Conservation (phyloP, 108 stramenopile species). For the Discostella stelligeroides region DNA sequence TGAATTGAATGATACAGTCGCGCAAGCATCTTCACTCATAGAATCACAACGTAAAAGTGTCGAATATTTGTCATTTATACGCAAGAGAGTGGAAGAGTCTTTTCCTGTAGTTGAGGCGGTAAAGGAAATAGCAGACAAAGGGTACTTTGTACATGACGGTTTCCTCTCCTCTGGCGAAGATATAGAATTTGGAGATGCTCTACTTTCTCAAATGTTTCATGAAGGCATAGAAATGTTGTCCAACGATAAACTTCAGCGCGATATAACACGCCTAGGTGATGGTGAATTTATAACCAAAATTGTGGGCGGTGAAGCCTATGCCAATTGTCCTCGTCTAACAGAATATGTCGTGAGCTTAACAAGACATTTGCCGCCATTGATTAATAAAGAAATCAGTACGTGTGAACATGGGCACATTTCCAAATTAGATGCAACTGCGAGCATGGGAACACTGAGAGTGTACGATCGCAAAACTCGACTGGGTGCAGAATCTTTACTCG, state of each 20-base stretch:
- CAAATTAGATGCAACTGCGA: constrained; percentile 27
- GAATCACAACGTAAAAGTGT: constrained; percentile 44
- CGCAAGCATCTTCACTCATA: constrained; percentile 41
- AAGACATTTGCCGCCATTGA: constrained; percentile 43
- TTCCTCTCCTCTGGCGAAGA: constrained; percentile 38
- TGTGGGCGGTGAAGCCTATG: constrained; percentile 40
- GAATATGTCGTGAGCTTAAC: constrained; percentile 49
- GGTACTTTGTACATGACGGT: constrained; percentile 44
- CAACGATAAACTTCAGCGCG: constrained; percentile 43
- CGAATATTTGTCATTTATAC: constrained; percentile 32
- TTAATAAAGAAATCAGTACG: constrained; percentile 30
- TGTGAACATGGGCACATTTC: constrained; percentile 1
- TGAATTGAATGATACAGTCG: constrained; percentile 14
- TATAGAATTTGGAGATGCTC: constrained; percentile 29
- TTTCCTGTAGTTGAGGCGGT: constrained; percentile 34
- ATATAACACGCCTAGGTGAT: constrained; percentile 32
- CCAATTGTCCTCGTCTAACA: constrained; percentile 40
- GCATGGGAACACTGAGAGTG: constrained; percentile 40
- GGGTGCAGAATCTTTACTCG: constrained; percentile 23
- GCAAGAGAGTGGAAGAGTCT: constrained; percentile 38
- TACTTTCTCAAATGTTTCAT: constrained; percentile 31
- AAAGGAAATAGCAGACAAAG: constrained; percentile 14
- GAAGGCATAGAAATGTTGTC: constrained; percentile 33
- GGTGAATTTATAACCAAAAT: constrained; percentile 44
- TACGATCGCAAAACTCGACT: constrained; percentile 41